Evolutionary conservation across 23 red algal species (phyloP).

Genomic region (Gracilaria gracilis): DNA sequence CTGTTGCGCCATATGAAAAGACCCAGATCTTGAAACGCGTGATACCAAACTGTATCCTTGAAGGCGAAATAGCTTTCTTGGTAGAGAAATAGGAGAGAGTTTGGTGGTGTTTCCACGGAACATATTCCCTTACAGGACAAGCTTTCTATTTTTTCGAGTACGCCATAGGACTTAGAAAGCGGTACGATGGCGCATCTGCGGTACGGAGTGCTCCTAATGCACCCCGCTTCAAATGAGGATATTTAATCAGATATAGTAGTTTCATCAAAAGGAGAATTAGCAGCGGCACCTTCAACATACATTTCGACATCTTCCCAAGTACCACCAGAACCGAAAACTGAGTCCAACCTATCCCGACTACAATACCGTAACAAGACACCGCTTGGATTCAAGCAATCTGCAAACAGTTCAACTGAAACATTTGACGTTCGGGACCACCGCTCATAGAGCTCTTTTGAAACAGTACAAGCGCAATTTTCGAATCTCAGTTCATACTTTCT

Average conservation of each 20-base stretch:
- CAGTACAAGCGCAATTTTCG: background rate
- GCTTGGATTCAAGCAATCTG: slow-evolving; percentile 26
- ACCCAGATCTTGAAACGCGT: background rate
- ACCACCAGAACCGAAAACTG: background rate
- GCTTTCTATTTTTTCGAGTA: background rate
- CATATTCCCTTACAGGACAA: background rate
- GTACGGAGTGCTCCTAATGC: background rate
- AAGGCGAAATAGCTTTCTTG: background rate
- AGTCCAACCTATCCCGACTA: slow-evolving; percentile 1
- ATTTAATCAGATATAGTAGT: background rate
- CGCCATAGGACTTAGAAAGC: background rate
- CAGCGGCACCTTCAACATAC: background rate
- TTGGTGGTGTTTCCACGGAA: background rate
- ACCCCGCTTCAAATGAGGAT: background rate
- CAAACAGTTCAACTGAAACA: slow-evolving; percentile 9
- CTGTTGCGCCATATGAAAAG: slow-evolving; percentile 19
- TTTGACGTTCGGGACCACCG: slow-evolving; percentile 31
- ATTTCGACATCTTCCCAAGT: slow-evolving; percentile 14
- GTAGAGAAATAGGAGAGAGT: background rate
- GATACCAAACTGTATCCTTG: background rate
- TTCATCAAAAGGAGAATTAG: background rate
- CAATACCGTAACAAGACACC: slow-evolving; percentile 10
- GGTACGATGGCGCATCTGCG: background rate
- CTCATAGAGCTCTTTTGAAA: background rate
- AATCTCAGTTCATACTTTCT: background rate